Percentiles rank a stretch among this genome's conserved stretches.
These are phyloP conservation scores for Chrysopogon serrulatus DNA, from an alignment of 176 grass and related monocot species.

Conservation along the genomic window DNA sequence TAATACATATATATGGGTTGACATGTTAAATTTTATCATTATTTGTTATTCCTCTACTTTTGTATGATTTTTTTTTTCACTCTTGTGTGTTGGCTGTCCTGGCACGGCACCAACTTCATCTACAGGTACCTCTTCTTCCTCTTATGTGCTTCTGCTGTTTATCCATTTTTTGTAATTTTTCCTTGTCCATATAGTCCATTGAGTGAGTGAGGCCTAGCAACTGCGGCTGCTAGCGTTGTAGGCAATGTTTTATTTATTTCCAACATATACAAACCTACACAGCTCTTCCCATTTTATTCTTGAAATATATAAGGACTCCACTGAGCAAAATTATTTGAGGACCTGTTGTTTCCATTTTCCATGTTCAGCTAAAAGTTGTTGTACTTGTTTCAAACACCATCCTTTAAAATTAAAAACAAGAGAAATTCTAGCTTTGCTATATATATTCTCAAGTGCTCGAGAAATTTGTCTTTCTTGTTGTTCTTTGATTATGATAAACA, in stretches of 20 bases:
- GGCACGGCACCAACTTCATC: too few relatives aligned
- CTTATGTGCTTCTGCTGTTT: too few relatives aligned
- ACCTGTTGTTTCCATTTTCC: not conserved
- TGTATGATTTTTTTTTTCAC: too few relatives aligned
- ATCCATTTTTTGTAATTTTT: too few relatives aligned
- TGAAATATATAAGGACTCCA: not conserved
- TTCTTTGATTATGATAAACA: not conserved
- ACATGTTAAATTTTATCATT: too few relatives aligned
- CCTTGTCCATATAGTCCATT: not conserved
- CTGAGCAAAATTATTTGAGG: slow-evolving; percentile 15
- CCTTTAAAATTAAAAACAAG: not conserved
- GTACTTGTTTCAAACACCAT: not conserved
- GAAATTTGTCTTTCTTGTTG: not conserved
- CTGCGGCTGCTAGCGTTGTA: not conserved
- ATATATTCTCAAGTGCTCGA: not conserved
- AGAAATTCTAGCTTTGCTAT: not conserved
- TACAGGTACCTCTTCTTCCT: too few relatives aligned
- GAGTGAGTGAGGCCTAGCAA: not conserved
- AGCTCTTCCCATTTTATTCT: not conserved
- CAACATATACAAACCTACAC: not conserved
- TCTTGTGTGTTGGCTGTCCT: too few relatives aligned
- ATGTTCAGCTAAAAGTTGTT: not conserved
- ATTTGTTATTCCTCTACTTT: too few relatives aligned
- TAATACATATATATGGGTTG: too few relatives aligned
- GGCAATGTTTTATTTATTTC: not conserved